These are phyloP conservation scores for Phytopythium delawarense DNA, from an alignment of 352 stramenopile genomes.

Conservation along the genomic window DNA sequence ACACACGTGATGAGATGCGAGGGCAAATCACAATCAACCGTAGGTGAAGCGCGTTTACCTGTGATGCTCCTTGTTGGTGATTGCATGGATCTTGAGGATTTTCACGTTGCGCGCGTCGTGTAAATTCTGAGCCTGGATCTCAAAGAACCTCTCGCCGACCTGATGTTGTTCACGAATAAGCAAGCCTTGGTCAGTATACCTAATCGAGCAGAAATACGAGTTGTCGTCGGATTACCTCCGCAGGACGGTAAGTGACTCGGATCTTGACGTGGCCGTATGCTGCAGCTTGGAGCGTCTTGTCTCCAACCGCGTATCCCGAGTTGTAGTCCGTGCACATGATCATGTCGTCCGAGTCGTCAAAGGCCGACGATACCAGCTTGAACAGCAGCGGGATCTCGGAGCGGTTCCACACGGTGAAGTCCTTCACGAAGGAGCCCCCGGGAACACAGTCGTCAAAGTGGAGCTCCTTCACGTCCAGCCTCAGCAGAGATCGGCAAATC, in stretches of 20 bases:
- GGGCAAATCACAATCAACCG: not conserved
- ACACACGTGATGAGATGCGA: not conserved
- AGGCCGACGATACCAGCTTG: slow-evolving; percentile 71
- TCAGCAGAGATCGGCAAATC: slow-evolving; percentile 79
- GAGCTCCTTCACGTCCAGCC: slow-evolving; percentile 84
- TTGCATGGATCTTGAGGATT: slow-evolving; percentile 80
- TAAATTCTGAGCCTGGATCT: slow-evolving; percentile 84
- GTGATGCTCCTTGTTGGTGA: slow-evolving; percentile 88
- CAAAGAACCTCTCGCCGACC: slow-evolving; percentile 83
- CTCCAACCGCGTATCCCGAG: slow-evolving; percentile 76
- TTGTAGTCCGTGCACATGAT: slow-evolving; percentile 87
- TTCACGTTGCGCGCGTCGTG: slow-evolving; percentile 85
- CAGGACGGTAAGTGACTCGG: slow-evolving; percentile 79
- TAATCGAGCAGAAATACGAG: slow-evolving; percentile 5
- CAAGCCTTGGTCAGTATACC: slow-evolving; percentile 2
- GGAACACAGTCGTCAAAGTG: slow-evolving; percentile 89
- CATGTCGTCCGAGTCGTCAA: slow-evolving; percentile 65
- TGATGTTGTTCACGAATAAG: slow-evolving; percentile 12
- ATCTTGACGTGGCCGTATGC: slow-evolving; percentile 84
- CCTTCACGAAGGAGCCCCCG: slow-evolving; percentile 84
- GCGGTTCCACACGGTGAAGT: slow-evolving; percentile 89
- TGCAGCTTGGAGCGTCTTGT: slow-evolving; percentile 75
- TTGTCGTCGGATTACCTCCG: slow-evolving; percentile 42
- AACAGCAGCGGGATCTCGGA: slow-evolving; percentile 87
- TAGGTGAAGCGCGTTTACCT: slow-evolving; percentile 28